Base-by-base conservation (phyloP, 495 filamentous ascomycete genomes). In the Lasiosphaeris hirsuta region DNA sequence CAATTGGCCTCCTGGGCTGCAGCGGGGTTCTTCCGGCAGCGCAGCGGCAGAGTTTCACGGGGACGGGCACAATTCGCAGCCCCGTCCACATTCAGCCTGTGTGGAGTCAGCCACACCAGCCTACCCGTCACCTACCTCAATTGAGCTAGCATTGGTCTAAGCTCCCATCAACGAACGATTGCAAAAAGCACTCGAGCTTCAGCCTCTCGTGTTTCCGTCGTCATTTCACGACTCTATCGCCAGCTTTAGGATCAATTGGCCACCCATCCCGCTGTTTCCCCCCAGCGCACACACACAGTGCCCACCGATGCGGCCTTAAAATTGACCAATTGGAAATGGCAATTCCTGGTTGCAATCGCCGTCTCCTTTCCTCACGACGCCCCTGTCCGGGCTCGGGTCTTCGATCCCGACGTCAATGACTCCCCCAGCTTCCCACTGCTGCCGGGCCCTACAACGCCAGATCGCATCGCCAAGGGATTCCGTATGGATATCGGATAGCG, bases 401-500 rank as follows among this genome's bases (percentile, higher is more conserved):
- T 30, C 23, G 23, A 30, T 30, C 23, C 36, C 52, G 18, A 36
- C 48, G 19, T 51, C 66, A 45, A 74, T 76, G 71, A 74, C 71
- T 59, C 67, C 64, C 38, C 64, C 68, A 45, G 60, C 65, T 49
- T 67, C 72, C 49, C 69, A 63, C 59, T 80, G 73, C 69, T 69
- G 67, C 54, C 69, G 71, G 61, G 72, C 67, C 46, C 69, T 75
- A 41, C 71, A 70, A 49, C 72, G 64, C 51, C 71, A 63, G 30
- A 51, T 76, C 40, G 38, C 51, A 15, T 58, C 69, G 4, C 53
- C 66, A 17, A 52, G 46, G 41, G 70, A 78, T 43, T 63, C 69
- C 9, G 55, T 79, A 18, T 79, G 78, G 76, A 68, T 80, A 23
- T 69, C 74, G 4, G 80, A 81, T 30, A 62, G 68, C 44, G 39